phyloP scores from a whole-genome alignment of 768 basidiomycete species.

The Galerina marginata region DNA sequence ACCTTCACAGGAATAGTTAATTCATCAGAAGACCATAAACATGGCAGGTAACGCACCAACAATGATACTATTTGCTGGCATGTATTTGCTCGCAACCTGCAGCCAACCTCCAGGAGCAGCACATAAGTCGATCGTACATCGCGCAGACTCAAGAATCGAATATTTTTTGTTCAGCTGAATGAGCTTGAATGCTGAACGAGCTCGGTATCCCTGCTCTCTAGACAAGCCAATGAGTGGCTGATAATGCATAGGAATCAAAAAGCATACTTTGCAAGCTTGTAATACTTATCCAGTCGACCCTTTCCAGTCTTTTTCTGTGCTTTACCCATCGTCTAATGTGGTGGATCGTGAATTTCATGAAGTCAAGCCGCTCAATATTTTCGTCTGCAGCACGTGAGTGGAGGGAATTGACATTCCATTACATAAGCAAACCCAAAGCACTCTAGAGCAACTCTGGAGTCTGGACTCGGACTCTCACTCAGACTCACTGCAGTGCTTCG shows the following conservation, averaged over 20 bases:
- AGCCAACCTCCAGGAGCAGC: conserved; percentile 99
- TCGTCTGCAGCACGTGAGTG: conserved; percentile 15
- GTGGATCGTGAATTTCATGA: background rate
- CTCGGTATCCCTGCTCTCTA: conserved; percentile 99
- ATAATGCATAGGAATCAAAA: conserved; percentile 6
- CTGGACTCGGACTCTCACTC: background rate
- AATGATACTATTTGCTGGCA: conserved; percentile 92
- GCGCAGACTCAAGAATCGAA: conserved; percentile 83
- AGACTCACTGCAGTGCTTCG: background rate
- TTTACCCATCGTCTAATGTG: conserved; percentile 59
- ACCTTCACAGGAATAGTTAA: conserved; percentile 49
- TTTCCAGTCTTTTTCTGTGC: conserved; percentile 96
- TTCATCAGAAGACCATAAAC: conserved; percentile 12
- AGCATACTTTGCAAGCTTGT: conserved; percentile 87
- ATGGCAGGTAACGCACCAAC: conserved; percentile 57
- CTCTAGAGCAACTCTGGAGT: background rate
- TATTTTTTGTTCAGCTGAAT: conserved; percentile 99
- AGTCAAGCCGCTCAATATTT: conserved; percentile 1
- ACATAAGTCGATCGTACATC: conserved; percentile 97
- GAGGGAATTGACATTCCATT: background rate
- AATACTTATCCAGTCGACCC: conserved; percentile 95
- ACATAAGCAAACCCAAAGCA: background rate
- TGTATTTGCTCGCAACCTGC: conserved; percentile 97
- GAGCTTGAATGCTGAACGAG: conserved; percentile 99
- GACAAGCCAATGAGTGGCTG: conserved; percentile 10